Conservation (phyloP, 2,329 filamentous ascomycete genomes). For the Daldinia sp. region DNA sequence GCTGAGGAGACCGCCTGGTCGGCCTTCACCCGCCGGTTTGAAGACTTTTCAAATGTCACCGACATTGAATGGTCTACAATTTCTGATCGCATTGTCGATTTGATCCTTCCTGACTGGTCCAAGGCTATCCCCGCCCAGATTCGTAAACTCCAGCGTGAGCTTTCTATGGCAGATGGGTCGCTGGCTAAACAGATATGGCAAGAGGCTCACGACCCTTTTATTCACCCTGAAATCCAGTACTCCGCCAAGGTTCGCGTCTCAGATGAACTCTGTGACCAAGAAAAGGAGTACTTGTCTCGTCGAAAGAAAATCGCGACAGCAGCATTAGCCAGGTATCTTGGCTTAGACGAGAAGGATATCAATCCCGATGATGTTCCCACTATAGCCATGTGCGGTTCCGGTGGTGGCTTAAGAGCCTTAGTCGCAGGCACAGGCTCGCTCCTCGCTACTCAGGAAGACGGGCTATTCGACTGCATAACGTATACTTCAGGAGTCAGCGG, state of each 20-base stretch:
- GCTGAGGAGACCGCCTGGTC: constrained; percentile 54
- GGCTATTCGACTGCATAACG: constrained; percentile 91
- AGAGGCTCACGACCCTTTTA: constrained; percentile 82
- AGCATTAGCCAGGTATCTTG: constrained; percentile 84
- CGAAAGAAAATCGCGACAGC: constrained; percentile 73
- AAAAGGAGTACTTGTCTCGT: constrained; percentile 75
- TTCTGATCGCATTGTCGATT: constrained; percentile 69
- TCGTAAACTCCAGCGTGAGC: constrained; percentile 83
- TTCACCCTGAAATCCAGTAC: constrained; percentile 88
- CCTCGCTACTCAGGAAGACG: constrained; percentile 82
- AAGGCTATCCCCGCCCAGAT: constrained; percentile 78
- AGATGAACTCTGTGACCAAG: constrained; percentile 80
- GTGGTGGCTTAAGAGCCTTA: constrained; percentile 87
- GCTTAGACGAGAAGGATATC: constrained; percentile 79
- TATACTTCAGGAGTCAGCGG: constrained; percentile 97
- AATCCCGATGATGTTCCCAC: constrained; percentile 91
- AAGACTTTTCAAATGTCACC: constrained; percentile 62
- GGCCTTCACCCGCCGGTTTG: constrained; percentile 57
- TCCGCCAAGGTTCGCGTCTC: constrained; percentile 85
- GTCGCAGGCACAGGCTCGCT: constrained; percentile 91
- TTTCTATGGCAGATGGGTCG: constrained; percentile 87
- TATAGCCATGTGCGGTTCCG: constrained; percentile 94
- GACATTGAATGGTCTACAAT: constrained; percentile 64
- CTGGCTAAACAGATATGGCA: constrained; percentile 93
- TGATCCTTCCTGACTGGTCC: constrained; percentile 85